Percentiles rank a stretch among this genome's conserved stretches.
Conservation (phyloP, 2,329 filamentous ascomycete genomes). For the Hypoxylon sp. region DNA sequence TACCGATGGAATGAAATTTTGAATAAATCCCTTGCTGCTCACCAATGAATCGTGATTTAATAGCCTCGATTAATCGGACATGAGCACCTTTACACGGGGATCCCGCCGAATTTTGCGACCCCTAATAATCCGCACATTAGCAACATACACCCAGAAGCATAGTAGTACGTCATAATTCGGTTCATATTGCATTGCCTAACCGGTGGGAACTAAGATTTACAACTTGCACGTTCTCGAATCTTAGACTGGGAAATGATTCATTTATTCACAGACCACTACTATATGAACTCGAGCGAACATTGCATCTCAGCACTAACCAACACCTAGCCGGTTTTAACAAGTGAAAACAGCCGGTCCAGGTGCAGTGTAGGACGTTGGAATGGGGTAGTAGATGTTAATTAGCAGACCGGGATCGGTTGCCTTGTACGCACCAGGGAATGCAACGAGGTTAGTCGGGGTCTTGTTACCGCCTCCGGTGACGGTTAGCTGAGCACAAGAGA, state of each 20-base stretch:
- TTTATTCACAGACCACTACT: constrained; percentile 5
- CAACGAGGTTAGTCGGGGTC: constrained; percentile 56
- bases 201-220: not conserved
- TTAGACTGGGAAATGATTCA: not conserved
- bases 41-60: not conserved
- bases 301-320: not conserved
- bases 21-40: constrained; percentile 1
- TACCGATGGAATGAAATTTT: constrained; percentile 35
- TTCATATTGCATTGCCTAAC: not conserved
- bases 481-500: constrained; percentile 57
- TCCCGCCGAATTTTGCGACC: not conserved
- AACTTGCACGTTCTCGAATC: not conserved
- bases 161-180: not conserved
- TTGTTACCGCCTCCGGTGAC: constrained; percentile 61
- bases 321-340: constrained; percentile 42
- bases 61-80: not conserved
- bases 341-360: constrained; percentile 52
- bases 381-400: constrained; percentile 62
- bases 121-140: not conserved
- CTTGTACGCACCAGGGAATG: constrained; percentile 61
- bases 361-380: constrained; percentile 57
- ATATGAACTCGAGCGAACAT: not conserved
- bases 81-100: not conserved
- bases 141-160: too few relatives aligned
- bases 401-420: constrained; percentile 60